Conservation (phyloP, 352 stramenopile genomes). For the Peronospora farinosa region DNA sequence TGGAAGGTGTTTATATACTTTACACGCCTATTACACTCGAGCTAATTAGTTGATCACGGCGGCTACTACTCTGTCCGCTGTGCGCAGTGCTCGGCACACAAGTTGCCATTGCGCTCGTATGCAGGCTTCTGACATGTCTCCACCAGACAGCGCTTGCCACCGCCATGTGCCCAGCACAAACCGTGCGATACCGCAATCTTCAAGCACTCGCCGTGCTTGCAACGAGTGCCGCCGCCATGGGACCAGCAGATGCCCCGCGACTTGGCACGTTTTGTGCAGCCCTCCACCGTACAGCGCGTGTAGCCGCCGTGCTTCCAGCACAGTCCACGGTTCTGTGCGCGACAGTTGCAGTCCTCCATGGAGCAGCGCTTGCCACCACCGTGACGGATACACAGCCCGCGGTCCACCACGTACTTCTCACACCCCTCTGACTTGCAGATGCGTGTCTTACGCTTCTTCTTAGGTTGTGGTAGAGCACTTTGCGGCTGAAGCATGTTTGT, state of each 20-base stretch:
- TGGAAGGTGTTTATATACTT: conserved; percentile 1
- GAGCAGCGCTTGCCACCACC: conserved; percentile 48
- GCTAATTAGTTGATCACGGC: neutral
- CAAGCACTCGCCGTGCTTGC: conserved; percentile 40
- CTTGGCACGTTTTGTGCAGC: conserved; percentile 62
- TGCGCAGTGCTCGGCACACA: conserved; percentile 39
- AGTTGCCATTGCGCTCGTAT: conserved; percentile 42
- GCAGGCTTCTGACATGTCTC: conserved; percentile 43
- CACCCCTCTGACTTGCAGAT: conserved; percentile 44
- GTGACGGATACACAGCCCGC: conserved; percentile 42
- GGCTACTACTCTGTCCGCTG: neutral
- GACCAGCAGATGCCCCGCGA: conserved; percentile 80
- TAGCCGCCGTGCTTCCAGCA: conserved; percentile 41
- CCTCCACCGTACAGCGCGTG: conserved; percentile 44
- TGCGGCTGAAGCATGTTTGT: conserved; percentile 15
- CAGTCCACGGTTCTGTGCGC: conserved; percentile 47
- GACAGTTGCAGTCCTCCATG: conserved; percentile 43
- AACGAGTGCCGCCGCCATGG: conserved; percentile 68
- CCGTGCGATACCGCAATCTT: conserved; percentile 56
- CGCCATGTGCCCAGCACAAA: conserved; percentile 49
- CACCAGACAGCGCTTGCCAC: conserved; percentile 38
- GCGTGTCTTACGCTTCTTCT: conserved; percentile 41
- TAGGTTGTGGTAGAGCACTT: conserved; percentile 13
- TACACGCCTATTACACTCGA: neutral
- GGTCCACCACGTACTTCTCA: conserved; percentile 56